These are phyloP conservation scores for Aspergillus neotritici DNA, from an alignment of 2,329 filamentous ascomycete species.

Conservation along the genomic window DNA sequence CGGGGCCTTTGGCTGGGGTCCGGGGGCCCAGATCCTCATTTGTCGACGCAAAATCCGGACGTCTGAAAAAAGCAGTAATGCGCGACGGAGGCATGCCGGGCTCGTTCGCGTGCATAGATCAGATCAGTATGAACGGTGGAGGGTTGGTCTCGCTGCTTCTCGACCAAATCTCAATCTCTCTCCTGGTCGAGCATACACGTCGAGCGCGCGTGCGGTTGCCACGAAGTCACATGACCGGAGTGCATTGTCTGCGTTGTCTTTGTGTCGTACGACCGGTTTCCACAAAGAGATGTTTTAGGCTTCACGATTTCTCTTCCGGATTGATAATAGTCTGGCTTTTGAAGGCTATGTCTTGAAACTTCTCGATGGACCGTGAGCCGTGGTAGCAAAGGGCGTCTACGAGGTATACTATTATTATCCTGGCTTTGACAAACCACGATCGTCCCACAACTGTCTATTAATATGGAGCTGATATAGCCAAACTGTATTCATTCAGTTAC, in stretches of 20 bases:
- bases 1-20: conserved; percentile 8
- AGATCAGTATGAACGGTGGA: conserved; percentile 1
- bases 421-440: no score
- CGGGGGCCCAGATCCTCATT: conserved; percentile 2
- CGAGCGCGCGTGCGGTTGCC: conserved; percentile 3
- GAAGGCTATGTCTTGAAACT: no score
- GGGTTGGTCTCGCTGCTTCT: conserved; percentile 1
- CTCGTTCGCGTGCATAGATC: conserved; percentile 1
- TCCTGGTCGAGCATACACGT: conserved; percentile 3
- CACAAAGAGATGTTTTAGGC: no score
- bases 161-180: background rate
- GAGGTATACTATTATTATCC: no score
- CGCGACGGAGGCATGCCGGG: conserved; percentile 23
- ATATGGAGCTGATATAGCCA: no score
- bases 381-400: no score
- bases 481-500: no score
- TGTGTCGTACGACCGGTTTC: no score
- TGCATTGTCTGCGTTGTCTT: background rate
- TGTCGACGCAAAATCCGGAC: conserved; percentile 20
- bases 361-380: no score
- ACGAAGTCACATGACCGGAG: conserved; percentile 17
- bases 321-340: no score
- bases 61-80: conserved; percentile 46
- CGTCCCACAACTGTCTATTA: no score
- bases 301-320: no score